Conservation (phyloP, 2,329 filamentous ascomycete species). For the Penicillium sp. region DNA sequence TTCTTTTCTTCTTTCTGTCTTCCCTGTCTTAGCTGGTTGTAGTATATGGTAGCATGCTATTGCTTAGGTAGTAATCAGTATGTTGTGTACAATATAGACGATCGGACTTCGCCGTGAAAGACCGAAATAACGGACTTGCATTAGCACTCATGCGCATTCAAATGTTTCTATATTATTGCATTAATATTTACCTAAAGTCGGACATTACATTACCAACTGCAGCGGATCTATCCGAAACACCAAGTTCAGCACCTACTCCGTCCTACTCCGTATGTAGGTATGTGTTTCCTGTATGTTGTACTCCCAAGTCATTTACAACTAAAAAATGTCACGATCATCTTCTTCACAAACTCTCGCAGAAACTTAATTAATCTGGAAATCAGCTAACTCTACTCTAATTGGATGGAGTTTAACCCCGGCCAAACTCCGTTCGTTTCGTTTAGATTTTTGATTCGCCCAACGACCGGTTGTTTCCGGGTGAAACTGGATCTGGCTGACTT, state of each 20-base stretch:
- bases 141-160: background rate
- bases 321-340: background rate
- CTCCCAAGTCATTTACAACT: too few relatives aligned
- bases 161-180: background rate
- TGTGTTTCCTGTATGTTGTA: too few relatives aligned
- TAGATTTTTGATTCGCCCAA: background rate
- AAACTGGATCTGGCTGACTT: slow-evolving; percentile 4
- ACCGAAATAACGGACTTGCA: slow-evolving; percentile 2
- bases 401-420: background rate
- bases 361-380: background rate
- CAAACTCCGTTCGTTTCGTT: background rate
- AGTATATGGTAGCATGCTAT: background rate
- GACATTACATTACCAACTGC: slow-evolving; percentile 1
- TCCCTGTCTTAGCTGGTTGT: slow-evolving; percentile 1
- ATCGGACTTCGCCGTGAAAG: background rate
- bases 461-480: background rate
- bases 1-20: slow-evolving; percentile 12
- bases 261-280: too few relatives aligned
- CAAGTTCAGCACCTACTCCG: background rate
- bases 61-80: background rate
- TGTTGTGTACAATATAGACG: background rate
- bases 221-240: slow-evolving; percentile 10
- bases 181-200: background rate
- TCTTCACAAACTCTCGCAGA: background rate
- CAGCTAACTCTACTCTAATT: background rate